These are phyloP conservation scores for Rosa lucieae DNA, from an alignment of 306 rosid genomes.

Conservation along the genomic window DNA sequence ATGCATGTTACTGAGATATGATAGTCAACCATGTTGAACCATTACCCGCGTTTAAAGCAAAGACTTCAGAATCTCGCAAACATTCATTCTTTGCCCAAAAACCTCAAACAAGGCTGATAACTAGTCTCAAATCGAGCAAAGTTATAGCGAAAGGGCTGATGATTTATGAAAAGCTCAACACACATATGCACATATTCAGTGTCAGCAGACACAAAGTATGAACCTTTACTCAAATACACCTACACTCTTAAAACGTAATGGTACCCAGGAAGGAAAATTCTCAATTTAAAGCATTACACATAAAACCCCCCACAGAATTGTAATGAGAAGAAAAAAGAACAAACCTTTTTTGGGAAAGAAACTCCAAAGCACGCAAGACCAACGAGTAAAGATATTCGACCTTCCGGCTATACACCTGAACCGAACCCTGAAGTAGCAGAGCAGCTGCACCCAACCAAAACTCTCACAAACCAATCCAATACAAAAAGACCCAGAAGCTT, in stretches of 20 bases:
- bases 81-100: background rate
- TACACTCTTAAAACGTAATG: background rate
- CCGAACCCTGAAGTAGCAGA: constrained; percentile 87
- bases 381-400: constrained; percentile 84
- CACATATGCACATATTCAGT: background rate
- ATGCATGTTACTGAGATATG: background rate
- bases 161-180: background rate
- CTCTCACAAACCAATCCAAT: constrained; percentile 20
- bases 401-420: constrained; percentile 93
- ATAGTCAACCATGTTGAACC: background rate
- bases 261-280: background rate
- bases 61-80: background rate
- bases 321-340: constrained; percentile 4
- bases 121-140: background rate
- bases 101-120: background rate
- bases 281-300: background rate
- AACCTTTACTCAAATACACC: constrained; percentile 13
- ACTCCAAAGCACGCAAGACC: constrained; percentile 91
- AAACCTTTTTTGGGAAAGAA: constrained; percentile 90
- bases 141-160: background rate
- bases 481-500: background rate
- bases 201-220: constrained; percentile 4
- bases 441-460: constrained; percentile 67
- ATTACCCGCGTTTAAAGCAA: background rate
- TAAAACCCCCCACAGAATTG: background rate